phyloP scores from a whole-genome alignment of 2,329 filamentous ascomycete genomes.

The Alternaria incomplexa region DNA sequence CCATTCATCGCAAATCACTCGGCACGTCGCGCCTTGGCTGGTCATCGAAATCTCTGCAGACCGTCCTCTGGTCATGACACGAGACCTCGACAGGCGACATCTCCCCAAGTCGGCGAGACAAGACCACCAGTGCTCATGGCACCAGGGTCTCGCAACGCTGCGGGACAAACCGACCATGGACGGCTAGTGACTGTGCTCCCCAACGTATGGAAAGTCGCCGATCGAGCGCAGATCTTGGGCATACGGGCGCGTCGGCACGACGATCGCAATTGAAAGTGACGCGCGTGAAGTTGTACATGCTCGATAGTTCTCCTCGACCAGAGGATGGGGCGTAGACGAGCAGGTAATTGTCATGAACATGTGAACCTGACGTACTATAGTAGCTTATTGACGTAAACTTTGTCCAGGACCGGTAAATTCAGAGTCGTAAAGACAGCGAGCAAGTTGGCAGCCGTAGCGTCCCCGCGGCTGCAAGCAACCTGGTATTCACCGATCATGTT shows the following conservation, averaged over 20 bases:
- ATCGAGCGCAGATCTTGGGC: conserved; percentile 33
- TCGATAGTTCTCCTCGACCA: conserved; percentile 1
- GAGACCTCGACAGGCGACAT: neutral
- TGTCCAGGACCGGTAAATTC: neutral
- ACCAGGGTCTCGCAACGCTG: conserved; percentile 24
- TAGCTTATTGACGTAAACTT: conserved; percentile 6
- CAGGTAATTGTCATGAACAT: neutral
- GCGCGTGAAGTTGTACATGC: conserved; percentile 1
- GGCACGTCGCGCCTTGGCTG: conserved; percentile 12
- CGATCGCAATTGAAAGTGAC: conserved; percentile 34
- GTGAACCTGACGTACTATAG: neutral
- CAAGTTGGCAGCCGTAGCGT: neutral
- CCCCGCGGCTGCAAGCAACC: neutral
- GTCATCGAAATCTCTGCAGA: conserved; percentile 12
- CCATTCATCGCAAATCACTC: conserved; percentile 8
- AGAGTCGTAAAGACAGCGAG: conserved; percentile 1
- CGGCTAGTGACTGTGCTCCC: conserved; percentile 22
- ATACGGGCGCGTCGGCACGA: conserved; percentile 16
- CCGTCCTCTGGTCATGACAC: conserved; percentile 8
- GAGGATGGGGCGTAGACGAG: neutral
- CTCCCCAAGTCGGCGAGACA: conserved; percentile 10
- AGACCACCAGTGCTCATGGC: conserved; percentile 3
- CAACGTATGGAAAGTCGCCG: conserved; percentile 26
- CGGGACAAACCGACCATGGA: conserved; percentile 25
- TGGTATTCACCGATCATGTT: neutral